A percentile compares a stretch with the other conserved stretches of the same genome.
phyloP scores from a whole-genome alignment of 169 alveolate species.

The Plasmodium adleri region DNA sequence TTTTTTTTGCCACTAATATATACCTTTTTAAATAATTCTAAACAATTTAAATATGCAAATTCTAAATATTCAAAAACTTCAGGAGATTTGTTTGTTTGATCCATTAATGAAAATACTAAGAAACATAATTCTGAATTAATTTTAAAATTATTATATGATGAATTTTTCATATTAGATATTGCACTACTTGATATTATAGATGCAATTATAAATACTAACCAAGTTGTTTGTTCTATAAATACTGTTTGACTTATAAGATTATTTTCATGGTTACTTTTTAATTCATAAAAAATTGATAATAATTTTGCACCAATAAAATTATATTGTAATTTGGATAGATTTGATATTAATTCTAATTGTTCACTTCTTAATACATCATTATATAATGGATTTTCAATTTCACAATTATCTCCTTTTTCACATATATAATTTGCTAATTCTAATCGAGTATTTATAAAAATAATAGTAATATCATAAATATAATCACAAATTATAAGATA shows the following conservation, averaged over 20 bases:
- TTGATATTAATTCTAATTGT: slow-evolving; percentile 83
- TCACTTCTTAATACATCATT: slow-evolving; percentile 81
- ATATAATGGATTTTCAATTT: slow-evolving; percentile 60
- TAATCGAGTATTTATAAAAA: slow-evolving; percentile 66
- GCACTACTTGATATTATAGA: slow-evolving; percentile 85
- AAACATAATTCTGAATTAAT: slow-evolving; percentile 70
- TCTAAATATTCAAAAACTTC: slow-evolving; percentile 88
- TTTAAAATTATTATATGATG: slow-evolving; percentile 36
- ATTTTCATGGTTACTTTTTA: slow-evolving; percentile 67
- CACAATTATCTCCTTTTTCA: slow-evolving; percentile 72
- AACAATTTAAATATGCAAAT: slow-evolving; percentile 90
- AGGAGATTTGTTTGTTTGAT: slow-evolving; percentile 73
- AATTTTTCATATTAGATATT: slow-evolving; percentile 68
- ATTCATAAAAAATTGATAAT: slow-evolving; percentile 70
- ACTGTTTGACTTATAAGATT: slow-evolving; percentile 69
- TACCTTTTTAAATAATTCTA: slow-evolving; percentile 94
- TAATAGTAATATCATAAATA: slow-evolving; percentile 51
- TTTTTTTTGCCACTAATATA: slow-evolving; percentile 93
- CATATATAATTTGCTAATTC: slow-evolving; percentile 67
- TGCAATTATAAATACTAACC: slow-evolving; percentile 85
- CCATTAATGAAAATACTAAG: slow-evolving; percentile 74
- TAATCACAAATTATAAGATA: slow-evolving; percentile 68
- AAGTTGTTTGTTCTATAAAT: slow-evolving; percentile 82
- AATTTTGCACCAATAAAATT: slow-evolving; percentile 75
- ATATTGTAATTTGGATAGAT: slow-evolving; percentile 79